Evolutionary conservation across 2,329 filamentous ascomycete genomes (phyloP).

Genomic region (Calonectria crousiana): DNA sequence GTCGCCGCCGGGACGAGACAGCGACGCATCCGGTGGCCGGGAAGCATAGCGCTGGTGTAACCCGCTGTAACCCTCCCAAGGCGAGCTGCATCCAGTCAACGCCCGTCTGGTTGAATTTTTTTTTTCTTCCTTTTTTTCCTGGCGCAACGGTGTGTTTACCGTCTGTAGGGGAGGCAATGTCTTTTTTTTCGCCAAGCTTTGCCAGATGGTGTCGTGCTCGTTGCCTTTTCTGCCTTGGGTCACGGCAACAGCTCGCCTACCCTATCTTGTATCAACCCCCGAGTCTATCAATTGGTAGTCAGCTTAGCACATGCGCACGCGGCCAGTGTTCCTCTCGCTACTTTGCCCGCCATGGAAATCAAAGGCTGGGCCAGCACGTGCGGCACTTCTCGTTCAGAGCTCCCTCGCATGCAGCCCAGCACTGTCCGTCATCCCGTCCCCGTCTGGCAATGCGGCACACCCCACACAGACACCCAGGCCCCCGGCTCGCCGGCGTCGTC

Average conservation of each 20-base stretch:
- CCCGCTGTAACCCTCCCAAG: slow-evolving; percentile 23
- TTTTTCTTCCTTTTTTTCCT: neutral
- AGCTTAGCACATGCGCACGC: neutral
- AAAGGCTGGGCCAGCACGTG: neutral
- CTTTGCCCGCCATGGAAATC: neutral
- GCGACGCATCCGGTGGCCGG: slow-evolving; percentile 15
- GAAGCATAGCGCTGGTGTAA: slow-evolving; percentile 7
- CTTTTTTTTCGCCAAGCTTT: neutral
- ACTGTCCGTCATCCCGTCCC: slow-evolving; percentile 9
- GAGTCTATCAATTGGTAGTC: neutral
- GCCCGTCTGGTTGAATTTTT: neutral
- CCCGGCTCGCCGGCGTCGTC: slow-evolving; percentile 1
- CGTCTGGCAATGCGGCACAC: slow-evolving; percentile 7
- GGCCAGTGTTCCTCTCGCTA: neutral
- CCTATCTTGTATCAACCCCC: neutral
- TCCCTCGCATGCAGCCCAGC: neutral
- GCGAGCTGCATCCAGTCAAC: neutral
- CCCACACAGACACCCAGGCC: slow-evolving; percentile 4
- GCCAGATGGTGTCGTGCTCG: neutral
- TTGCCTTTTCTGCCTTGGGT: neutral
- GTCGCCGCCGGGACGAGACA: neutral
- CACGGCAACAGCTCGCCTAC: neutral
- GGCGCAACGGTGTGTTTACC: neutral
- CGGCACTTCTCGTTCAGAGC: neutral
- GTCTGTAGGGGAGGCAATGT: neutral